Base-by-base conservation (phyloP, 2,329 filamentous ascomycete species). In the Colletotrichum viniferum region DNA sequence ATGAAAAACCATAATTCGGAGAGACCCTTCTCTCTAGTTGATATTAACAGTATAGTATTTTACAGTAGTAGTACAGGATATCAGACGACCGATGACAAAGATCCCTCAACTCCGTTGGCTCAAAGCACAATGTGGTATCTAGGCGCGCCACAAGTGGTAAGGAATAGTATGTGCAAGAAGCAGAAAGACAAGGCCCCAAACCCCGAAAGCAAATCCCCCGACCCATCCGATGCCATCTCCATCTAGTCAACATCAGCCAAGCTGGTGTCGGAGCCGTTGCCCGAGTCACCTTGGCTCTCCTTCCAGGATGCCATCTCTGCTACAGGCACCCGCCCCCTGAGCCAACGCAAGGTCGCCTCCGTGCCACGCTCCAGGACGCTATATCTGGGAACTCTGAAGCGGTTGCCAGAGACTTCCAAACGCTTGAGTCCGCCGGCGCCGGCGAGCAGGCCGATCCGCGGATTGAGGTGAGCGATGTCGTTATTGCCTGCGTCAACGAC, bases 351-450 rank as follows among this genome's bases (percentile, higher is more conserved):
- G 1, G 95, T 93, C 4, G 95, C 94, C 79, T 98, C 95, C 0
- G 96, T 98, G 1, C 96, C 96, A 77, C 95, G 94, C 76, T 96
- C 94, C 63, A 98, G 86, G 8, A 98, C 90, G 77, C 94, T 94
- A 86, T 94, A 96, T 72, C 94, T 92, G 1, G 96, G 96, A 36
- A 98, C 95, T 36, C 95, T 90, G 85, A 98, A 98, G 36, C 92
- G 90, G 82, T 98, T 98, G 0, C 96, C 96, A 32, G 91, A 91
- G 5, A 98, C 94, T 63, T 98, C 94, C 12, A 98, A 86, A 69
- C 90, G 84, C 88, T 94, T 86, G 85, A 91, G 77, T 79, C 92
- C 85, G 3, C 88, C 88, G 6, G 83, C 87, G 3, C 92, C 93
- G 28, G 93, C 92, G 0, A 98, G 87, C 14, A 98, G 86, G 1